Conservation (phyloP, 768 basidiomycete genomes). For the Lanmaoa rubissima region DNA sequence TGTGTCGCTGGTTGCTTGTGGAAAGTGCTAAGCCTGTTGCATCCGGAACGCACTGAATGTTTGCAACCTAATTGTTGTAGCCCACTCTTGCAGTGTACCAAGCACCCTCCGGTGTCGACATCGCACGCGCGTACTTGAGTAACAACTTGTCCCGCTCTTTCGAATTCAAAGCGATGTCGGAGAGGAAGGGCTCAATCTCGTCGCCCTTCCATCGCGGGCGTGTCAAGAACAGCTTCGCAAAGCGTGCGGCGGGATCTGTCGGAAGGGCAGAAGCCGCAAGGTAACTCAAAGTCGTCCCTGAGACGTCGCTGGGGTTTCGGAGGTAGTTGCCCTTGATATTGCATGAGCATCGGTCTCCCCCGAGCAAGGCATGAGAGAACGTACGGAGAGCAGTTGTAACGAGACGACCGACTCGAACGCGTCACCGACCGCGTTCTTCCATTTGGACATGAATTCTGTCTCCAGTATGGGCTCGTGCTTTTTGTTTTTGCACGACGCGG, state of each 20-base stretch:
- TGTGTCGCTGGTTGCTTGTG: neutral
- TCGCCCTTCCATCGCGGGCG: constrained; percentile 72
- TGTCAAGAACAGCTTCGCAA: constrained; percentile 84
- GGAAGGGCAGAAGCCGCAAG: constrained; percentile 78
- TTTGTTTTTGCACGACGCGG: neutral
- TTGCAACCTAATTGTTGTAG: constrained; percentile 44
- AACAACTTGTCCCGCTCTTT: constrained; percentile 89
- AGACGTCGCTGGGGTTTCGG: constrained; percentile 36
- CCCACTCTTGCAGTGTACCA: constrained; percentile 76
- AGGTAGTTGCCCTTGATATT: constrained; percentile 77
- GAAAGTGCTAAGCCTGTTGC: neutral
- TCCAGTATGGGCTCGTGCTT: constrained; percentile 62
- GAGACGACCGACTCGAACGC: constrained; percentile 64
- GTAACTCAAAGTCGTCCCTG: constrained; percentile 52
- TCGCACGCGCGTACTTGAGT: constrained; percentile 80
- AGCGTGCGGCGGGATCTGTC: constrained; percentile 73
- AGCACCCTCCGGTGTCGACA: constrained; percentile 62
- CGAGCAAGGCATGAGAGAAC: neutral
- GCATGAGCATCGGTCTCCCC: neutral
- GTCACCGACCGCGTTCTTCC: constrained; percentile 78
- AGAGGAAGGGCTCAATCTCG: constrained; percentile 80
- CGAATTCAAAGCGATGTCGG: constrained; percentile 75
- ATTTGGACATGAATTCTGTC: constrained; percentile 56
- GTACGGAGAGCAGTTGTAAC: constrained; percentile 67
- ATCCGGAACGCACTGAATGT: neutral